These are phyloP conservation scores for Coemansia umbellata DNA, from an alignment of 192 early-diverging fungal genomes.

Conservation along the genomic window DNA sequence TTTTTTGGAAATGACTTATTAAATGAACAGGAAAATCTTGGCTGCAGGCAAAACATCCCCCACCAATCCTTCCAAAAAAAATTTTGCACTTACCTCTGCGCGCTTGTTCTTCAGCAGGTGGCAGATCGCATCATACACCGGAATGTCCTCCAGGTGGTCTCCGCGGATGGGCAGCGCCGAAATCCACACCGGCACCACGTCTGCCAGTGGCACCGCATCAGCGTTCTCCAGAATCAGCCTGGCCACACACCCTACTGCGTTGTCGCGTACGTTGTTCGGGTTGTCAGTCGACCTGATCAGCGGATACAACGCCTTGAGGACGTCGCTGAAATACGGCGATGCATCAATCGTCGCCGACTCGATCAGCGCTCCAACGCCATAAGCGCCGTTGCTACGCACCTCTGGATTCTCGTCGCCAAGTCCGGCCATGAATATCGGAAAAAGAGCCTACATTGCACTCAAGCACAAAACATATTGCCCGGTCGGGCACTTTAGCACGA, in stretches of 20 bases:
- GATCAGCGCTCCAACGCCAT: constrained; percentile 69
- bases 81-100: constrained; percentile 32
- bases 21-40: not conserved
- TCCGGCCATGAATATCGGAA: constrained; percentile 67
- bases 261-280: constrained; percentile 58
- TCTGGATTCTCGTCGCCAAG: constrained; percentile 74
- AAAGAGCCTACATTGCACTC: constrained; percentile 46
- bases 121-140: constrained; percentile 70
- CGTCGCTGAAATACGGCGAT: constrained; percentile 60
- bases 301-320: constrained; percentile 63
- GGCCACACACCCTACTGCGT: constrained; percentile 77
- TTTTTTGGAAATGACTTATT: not conserved
- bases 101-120: constrained; percentile 54
- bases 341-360: constrained; percentile 64
- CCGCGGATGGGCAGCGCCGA: constrained; percentile 65
- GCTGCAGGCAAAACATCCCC: not conserved
- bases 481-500: too few relatives aligned
- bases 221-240: constrained; percentile 68
- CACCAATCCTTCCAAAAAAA: not conserved
- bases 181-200: constrained; percentile 67
- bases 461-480: too few relatives aligned
- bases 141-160: constrained; percentile 75
- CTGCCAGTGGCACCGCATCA: constrained; percentile 64
- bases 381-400: constrained; percentile 86
- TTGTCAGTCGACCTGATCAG: constrained; percentile 52